Evolutionary conservation across 148 eudicot genomes (phyloP).

Genomic region (Gaultheria prostrata): DNA sequence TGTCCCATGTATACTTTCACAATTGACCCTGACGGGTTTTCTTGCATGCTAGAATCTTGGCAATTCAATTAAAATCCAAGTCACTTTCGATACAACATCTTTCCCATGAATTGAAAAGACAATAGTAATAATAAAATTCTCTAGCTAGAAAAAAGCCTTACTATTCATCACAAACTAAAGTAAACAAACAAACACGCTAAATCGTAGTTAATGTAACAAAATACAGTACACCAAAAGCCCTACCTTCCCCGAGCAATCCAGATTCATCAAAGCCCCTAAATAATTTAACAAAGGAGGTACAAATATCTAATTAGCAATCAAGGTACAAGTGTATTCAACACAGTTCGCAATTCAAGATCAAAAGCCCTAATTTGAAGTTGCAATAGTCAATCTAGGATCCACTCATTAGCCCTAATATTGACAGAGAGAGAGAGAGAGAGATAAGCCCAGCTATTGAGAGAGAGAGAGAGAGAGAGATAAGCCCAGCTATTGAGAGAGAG

Average conservation of each 20-base stretch:
- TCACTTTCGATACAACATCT: neutral
- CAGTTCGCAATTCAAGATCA: neutral
- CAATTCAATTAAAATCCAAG: neutral
- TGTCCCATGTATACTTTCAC: neutral
- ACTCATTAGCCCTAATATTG: neutral
- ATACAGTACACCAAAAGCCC: neutral
- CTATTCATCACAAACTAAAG: neutral
- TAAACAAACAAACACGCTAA: neutral
- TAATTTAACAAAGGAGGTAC: neutral
- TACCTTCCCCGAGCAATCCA: neutral
- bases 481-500: slow-evolving; percentile 5
- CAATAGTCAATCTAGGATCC: no score
- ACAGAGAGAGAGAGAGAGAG: no score
- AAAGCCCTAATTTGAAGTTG: neutral
- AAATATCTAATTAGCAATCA: neutral
- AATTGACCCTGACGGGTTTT: neutral
- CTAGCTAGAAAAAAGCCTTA: neutral
- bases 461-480: neutral
- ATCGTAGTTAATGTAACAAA: neutral
- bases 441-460: no score
- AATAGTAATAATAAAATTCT: neutral
- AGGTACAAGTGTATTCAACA: neutral
- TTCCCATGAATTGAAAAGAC: neutral
- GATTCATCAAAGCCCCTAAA: neutral
- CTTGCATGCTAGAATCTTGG: neutral